Evolutionary conservation across 768 basidiomycete species (phyloP), one percentile per base, ranked within the genome.

Genomic region (Exidia glandulosa): DNA sequence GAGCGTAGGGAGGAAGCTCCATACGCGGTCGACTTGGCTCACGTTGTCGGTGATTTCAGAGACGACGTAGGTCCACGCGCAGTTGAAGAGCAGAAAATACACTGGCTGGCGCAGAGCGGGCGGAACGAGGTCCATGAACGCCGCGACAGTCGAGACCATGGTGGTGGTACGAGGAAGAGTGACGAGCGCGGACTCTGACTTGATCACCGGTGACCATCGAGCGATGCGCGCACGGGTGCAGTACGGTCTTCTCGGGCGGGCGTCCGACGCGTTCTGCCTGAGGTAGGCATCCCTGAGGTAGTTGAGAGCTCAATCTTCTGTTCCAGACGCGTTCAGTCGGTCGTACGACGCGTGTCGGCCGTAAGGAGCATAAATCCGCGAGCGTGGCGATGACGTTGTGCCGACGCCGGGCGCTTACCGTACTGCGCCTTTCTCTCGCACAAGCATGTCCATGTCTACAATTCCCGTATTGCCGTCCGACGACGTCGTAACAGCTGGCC

Each of bases 21-120:
- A 82, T 14, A 92, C 68, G 31, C 90, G 82, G 73, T 97, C 92
- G 29, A 94, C 91, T 68, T 93, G 90, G 1, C 87, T 90, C 55
- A 88, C 86, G 65, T 94, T 94, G 45, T 80, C 78, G 0, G 88
- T 91, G 36, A 88, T n/a, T 29, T 54, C 50, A 6, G 87, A 88
- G 3, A 79, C 68, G 6, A 88, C 63, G 66, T 81, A 92, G 6
- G 82, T 79, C 0, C 68, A 67, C 3, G 68, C 61, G 0, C 83
- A 82, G 0, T 72, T 68, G 32, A 76, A 76, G 0, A 77, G 57
- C 62, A 84, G 87, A 65, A 88, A 79, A 66, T 83, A 79, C 56
- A 79, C 72, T 16, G 89, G 87, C 33, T 59, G 57, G 41, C 36
- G 61, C 29, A 63, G 56, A 16, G 47, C 45, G 30, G 61, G 58